Evolutionary conservation across 2,329 filamentous ascomycete species (phyloP).

Genomic region (Colletotrichum sp.): DNA sequence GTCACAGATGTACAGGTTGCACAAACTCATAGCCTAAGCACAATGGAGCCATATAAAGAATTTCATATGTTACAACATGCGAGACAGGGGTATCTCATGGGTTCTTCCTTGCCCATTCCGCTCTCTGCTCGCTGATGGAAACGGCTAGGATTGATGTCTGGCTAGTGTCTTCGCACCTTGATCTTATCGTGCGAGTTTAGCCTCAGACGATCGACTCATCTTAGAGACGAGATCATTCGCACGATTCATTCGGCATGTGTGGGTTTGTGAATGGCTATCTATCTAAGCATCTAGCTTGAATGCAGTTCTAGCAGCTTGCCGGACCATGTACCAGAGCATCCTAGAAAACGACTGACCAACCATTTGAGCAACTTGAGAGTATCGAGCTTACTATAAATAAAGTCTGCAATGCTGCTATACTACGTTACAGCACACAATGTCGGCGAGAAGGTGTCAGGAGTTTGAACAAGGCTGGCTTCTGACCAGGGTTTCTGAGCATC

Average conservation of each 20-base stretch:
- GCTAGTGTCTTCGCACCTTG: neutral
- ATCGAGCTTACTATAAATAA: no score
- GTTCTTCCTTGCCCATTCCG: rapidly evolving
- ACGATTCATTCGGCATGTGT: neutral
- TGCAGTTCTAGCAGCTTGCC: rapidly evolving
- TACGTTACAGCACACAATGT: neutral
- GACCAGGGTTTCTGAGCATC: neutral
- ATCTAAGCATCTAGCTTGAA: no score
- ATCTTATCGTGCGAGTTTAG: neutral
- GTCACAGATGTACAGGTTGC: neutral
- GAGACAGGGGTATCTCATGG: rapidly evolving
- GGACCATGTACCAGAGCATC: no score
- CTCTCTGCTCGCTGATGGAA: neutral
- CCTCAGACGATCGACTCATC: rapidly evolving
- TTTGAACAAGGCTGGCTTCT: neutral
- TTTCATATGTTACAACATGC: neutral
- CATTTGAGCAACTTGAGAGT: no score
- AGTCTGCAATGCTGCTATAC: no score
- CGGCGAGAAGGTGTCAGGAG: neutral
- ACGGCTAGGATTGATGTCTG: neutral
- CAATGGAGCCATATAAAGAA: rapidly evolving
- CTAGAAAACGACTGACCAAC: neutral
- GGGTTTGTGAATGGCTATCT: no score
- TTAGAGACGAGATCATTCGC: neutral
- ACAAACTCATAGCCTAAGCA: neutral